These are phyloP conservation scores for Fraxinus xanthoxyloides DNA, from an alignment of 305 asterid genomes.

Conservation along the genomic window DNA sequence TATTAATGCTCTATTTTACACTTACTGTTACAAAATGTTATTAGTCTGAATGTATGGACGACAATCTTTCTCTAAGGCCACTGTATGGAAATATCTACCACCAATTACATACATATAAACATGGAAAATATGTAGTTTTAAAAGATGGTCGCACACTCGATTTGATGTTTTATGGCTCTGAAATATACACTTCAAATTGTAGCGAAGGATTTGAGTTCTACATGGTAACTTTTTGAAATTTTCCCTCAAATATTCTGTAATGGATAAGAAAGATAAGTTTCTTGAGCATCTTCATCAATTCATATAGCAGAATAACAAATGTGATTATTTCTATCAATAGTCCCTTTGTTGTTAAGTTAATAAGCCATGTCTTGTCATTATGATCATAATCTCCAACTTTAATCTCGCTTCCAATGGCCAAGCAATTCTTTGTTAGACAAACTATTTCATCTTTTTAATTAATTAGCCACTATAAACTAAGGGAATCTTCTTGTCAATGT, in stretches of 20 bases:
- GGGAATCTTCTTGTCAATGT: background rate
- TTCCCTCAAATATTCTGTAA: background rate
- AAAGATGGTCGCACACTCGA: background rate
- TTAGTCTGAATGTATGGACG: background rate
- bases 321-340: background rate
- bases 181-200: background rate
- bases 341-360: background rate
- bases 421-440: background rate
- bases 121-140: background rate
- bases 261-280: background rate
- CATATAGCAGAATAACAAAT: background rate
- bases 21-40: background rate
- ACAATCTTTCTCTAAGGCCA: conserved; percentile 2
- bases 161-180: background rate
- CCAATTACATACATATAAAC: background rate
- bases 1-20: background rate
- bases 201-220: background rate
- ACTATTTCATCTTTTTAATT: background rate
- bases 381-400: background rate
- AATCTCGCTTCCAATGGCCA: background rate
- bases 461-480: background rate
- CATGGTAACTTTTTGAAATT: background rate
- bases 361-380: background rate
- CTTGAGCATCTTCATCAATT: background rate
- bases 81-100: background rate